Base-by-base conservation (phyloP, 2,329 filamentous ascomycete species). In the Colletotrichum sp. region DNA sequence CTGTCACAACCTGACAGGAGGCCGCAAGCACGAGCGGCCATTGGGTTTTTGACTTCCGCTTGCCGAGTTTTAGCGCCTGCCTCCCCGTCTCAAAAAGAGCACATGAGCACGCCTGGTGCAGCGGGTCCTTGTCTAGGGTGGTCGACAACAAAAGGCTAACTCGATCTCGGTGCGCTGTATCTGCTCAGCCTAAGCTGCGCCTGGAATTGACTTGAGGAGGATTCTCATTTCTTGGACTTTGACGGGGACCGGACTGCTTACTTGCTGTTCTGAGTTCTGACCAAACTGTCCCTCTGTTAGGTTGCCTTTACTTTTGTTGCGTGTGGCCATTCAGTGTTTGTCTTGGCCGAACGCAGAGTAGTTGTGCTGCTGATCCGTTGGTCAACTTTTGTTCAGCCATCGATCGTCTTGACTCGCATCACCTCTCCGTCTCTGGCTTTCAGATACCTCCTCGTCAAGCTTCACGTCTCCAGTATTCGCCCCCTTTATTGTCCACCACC, bases 71-170 rank as follows among this genome's bases (percentile, higher is more conserved):
- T 87, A 85, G 84, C 84, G 85, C 82, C 81, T 80, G 79, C 79
- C 34, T 81, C 81, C 80, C 80, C 83, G 85, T 86, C 85, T 86
- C 82, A 82, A 83, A 85, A 84, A 84, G 85, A 82, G 84, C 87
- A 88, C 86, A 88, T 88, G 87, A 88, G 84, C 85, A 83, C 83
- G 84, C 85, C 85, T 82, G 86, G 83, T 78, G 78, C 79, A 85
- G 84, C 82, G 84, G 84, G 81, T 85, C 82, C 80, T 76, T 76
- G 75, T 76, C 74, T 39, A 66, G 64, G 68, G 65, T 66, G 59
- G 75, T 39, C 75, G 55, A 63, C 72, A 65, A 71, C 28, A 34
- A 76, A 75, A 75, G 70, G 74, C 74, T 76, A 74, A 76, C 59
- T 49, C 24, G 70, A 70, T 71, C 68, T 32, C 24, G 44, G 44